Base-by-base conservation (phyloP, 2,329 filamentous ascomycete species). In the Colletotrichum nymphaeae region DNA sequence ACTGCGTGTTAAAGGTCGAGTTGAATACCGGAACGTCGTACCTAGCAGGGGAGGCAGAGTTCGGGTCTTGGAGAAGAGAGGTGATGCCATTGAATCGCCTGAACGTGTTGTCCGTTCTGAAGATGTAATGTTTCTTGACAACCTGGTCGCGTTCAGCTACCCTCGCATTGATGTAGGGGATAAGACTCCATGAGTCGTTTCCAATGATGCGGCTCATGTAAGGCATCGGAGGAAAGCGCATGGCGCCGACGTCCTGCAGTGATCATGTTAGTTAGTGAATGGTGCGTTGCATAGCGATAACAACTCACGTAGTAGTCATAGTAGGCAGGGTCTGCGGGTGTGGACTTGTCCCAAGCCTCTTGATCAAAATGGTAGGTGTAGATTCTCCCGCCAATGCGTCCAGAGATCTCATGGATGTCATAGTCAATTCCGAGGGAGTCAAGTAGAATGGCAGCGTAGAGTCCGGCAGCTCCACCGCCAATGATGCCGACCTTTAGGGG, bases 171-270 rank as follows among this genome's bases (percentile, higher is more conserved):
- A 78, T 75, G 58, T 78, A 78, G 2, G 76, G 70, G 14, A 77
- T 75, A 8, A 78, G 63, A 42, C 74, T 76, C 70, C 76, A 77
- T 4, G 75, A 60, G 8, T 74, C 28, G 37, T 75, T 53, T 35
- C 77, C 77, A 24, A 77, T 75, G 37, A 78, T 56, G 37, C 76
- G 75, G 24, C 76, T 74, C 80, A 80, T 82, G 63, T 79, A 77
- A 2, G 69, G 30, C 72, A 79, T 83, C 6, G 82, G 76, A 0
- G 83, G 84, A 52, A 83, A 84, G 4, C 84, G 73, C 84, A 85
- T 85, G 0, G 84, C 84, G 3, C 83, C 83, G 7, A 84, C 79
- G 67, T 85, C 84, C 65, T 80, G 75, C 9, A 24, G 1, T n/a
- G 19, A 1, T 28, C 53, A 1, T 24, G 65, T 75, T 5, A 76